Percentiles rank a stretch among this genome's conserved stretches.
Evolutionary conservation across 2,329 filamentous ascomycete genomes (phyloP).

Genomic region (Aspergillus alliaceus): DNA sequence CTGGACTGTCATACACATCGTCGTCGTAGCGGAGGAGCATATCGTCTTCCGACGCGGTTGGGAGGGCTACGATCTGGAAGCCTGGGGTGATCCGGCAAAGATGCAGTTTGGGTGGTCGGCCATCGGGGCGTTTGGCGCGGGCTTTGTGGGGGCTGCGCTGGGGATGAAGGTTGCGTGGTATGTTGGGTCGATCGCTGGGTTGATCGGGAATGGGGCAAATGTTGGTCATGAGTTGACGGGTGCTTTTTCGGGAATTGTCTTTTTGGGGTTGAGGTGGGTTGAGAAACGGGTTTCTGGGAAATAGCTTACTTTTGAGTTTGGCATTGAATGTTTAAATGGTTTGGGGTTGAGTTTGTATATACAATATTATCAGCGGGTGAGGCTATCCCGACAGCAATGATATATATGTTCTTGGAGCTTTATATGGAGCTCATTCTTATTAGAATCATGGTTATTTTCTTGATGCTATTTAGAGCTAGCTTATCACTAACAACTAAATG

Average conservation of each 20-base stretch:
- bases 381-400: too few relatives aligned
- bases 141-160: conserved; percentile 33
- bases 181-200: conserved; percentile 30
- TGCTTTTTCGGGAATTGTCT: conserved; percentile 29
- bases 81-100: conserved; percentile 30
- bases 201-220: conserved; percentile 36
- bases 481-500: too few relatives aligned
- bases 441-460: too few relatives aligned
- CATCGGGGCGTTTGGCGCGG: conserved; percentile 32
- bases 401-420: too few relatives aligned
- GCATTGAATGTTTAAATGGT: neutral
- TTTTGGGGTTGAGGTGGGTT: conserved; percentile 29
- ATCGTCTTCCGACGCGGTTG: conserved; percentile 34
- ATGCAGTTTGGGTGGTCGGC: conserved; percentile 37
- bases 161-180: conserved; percentile 39
- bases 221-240: conserved; percentile 37
- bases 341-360: neutral
- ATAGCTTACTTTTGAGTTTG: neutral
- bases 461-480: too few relatives aligned
- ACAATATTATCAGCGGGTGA: neutral
- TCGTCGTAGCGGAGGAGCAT: conserved; percentile 36
- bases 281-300: conserved; percentile 29
- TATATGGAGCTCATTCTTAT: too few relatives aligned
- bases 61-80: conserved; percentile 34
- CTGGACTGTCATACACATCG: conserved; percentile 46